Evolutionary conservation across 208 protist genomes (phyloP), one percentile per base, ranked within the genome.

Genomic region (Wallacemonas sp.): DNA sequence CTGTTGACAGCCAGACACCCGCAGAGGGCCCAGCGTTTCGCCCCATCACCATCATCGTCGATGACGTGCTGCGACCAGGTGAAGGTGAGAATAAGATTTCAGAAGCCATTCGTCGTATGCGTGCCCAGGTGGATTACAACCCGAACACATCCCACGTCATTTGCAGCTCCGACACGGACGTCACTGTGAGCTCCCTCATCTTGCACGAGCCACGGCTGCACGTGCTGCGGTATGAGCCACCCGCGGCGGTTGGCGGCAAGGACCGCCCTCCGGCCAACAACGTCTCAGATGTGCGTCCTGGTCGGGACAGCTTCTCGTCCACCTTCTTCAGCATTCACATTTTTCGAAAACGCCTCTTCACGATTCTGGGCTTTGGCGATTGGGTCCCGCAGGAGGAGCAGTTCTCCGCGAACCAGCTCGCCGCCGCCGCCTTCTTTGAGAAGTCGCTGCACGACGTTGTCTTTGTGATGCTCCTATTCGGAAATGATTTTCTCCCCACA

Each of bases 131-230:
- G 1, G 84, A 73, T 27, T 99, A 99, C 85, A 77, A 99, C 65
- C 94, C 98, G n/a, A 99, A 99, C 83, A 97, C 93, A 1, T 79
- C 82, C 3, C 98, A 99, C 80, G 84, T 94, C 42, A 90, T 99
- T n/a, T 99, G 99, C 77, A 99, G 98, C 62, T 90, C 98, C 33
- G 98, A 99, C 82, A 99, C 98, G 3, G 98, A 99, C 82, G 88
- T 99, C 15, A 99, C 99, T 41, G 98, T 99, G 80, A 90, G 82
- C 21, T 82, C 74, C 9, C 84, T 99, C n/a, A 82, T 96, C 11
- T 73, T 99, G 42, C 98, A 99, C 76, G 98, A 99, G 80, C 95
- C 97, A 15, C 82, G 97, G 47, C 99, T 99, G 27, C 84, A 88
- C 55, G 94, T 99, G 38, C 75, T 99, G 22, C 85, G 98, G 56